Evolutionary conservation across 2,329 filamentous ascomycete genomes (phyloP), one percentile per base, ranked within the genome.

Genomic region (Chaetomiaceae sp.): DNA sequence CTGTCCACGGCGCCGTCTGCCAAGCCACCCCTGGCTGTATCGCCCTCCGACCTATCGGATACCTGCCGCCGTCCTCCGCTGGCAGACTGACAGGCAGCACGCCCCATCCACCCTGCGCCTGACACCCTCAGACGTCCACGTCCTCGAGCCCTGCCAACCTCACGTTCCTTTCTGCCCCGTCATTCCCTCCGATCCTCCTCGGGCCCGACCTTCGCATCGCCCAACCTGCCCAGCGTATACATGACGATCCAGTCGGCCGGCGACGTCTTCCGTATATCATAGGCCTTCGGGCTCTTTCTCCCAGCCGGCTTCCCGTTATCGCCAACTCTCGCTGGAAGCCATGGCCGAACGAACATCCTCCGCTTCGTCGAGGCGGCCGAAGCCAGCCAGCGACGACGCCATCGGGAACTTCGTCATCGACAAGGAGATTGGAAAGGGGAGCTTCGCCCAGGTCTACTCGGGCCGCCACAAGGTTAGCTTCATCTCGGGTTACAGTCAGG

Each of bases 371-470:
- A 60, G 61, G 64, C 61, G 62, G 56, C n/a, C 53, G 64, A 59
- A 47, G 55, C 48, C 46, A n/a, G 44, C 39, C 29, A 46, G 65
- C 61, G 71, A 74, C 52, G 71, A 69, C 63, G 59, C 66, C 57
- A 69, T 94, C 64, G 89, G 91, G 62, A 84, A 87, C 66, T 96
- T 95, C 72, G 81, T 82, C 64, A 85, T 92, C 65, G 83, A 91
- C 63, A 85, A 88, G 63, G 89, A 96, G 74, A 96, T 97, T 69
- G 94, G 94, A 59, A 94, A 94, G 74, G 94, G 94, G 59, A 97
- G 94, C 75, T 99, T 97, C 76, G 94, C 94, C 61, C 91, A 91
- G 62, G 94, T 99, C 61, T 97, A 94, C 70, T 83, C 88, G 69
- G 91, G 89, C 60, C 84, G 85, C 63, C 89, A 95, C 73, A 87